Conservation (phyloP, 1,139 yeast genomes). For the Petasospora rhodanensis region DNA sequence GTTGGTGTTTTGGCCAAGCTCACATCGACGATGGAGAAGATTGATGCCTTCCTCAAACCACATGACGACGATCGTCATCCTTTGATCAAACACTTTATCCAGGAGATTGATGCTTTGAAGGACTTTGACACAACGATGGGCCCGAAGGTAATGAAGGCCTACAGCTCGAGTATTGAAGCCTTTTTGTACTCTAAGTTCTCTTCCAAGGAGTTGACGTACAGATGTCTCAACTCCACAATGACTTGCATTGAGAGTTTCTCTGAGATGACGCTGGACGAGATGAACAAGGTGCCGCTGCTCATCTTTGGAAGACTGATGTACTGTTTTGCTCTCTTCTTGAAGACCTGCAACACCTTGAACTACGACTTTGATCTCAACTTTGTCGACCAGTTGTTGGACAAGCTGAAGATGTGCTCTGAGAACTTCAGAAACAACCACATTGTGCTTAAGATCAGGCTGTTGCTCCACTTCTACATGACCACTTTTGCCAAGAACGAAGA, state of each 20-base stretch:
- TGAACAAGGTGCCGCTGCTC: conserved; percentile 58
- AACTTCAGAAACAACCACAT: conserved; percentile 19
- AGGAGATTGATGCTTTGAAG: conserved; percentile 35
- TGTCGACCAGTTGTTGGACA: conserved; percentile 15
- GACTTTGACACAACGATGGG: conserved; percentile 18
- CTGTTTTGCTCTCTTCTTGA: conserved; percentile 33
- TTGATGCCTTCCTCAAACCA: conserved; percentile 48
- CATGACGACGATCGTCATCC: conserved; percentile 32
- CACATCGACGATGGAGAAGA: conserved; percentile 57
- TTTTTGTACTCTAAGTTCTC: conserved; percentile 72
- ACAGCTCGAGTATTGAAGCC: conserved; percentile 65
- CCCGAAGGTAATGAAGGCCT: conserved; percentile 26
- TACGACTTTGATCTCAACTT: conserved; percentile 15
- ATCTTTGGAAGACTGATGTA: conserved; percentile 62
- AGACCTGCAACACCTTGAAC: conserved; percentile 19
- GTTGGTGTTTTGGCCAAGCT: conserved; percentile 59
- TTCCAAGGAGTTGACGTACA: conserved; percentile 38
- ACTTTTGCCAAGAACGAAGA: conserved; percentile 26
- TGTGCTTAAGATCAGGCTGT: conserved; percentile 19
- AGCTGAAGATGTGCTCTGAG: conserved; percentile 14
- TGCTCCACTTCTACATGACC: conserved; percentile 24
- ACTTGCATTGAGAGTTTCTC: conserved; percentile 48
- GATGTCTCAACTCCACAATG: conserved; percentile 54
- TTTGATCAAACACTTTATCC: conserved; percentile 39
- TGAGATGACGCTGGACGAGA: conserved; percentile 36